Evolutionary conservation across 140 eudicot genomes (phyloP).

Genomic region (Cichorium intybus): DNA sequence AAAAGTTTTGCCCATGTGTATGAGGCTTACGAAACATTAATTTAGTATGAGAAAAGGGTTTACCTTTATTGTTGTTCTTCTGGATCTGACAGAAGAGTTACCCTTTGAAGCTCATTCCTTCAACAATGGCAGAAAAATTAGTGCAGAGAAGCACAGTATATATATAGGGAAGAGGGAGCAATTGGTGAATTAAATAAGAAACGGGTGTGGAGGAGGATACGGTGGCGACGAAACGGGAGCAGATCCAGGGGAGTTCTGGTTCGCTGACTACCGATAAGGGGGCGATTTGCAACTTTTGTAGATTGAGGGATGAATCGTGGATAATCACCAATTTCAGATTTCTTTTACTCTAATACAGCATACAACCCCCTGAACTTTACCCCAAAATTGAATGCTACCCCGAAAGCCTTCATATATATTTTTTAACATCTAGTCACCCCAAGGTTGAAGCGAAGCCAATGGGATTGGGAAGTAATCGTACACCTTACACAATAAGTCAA

Average conservation of each 20-base stretch:
- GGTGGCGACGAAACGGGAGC: constrained; percentile 39
- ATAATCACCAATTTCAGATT: not conserved
- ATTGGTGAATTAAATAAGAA: constrained; percentile 1
- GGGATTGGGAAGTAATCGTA: no score
- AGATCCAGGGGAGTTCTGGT: constrained; percentile 26
- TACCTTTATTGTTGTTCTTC: constrained; percentile 23
- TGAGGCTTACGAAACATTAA: not conserved
- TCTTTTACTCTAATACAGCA: not conserved
- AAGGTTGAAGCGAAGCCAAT: no score
- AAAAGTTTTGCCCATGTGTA: not conserved
- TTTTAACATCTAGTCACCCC: no score
- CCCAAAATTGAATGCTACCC: not conserved
- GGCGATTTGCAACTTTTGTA: not conserved
- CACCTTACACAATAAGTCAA: no score
- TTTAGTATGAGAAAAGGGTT: not conserved
- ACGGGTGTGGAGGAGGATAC: constrained; percentile 24
- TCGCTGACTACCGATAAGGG: constrained; percentile 24
- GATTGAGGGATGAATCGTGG: constrained; percentile 11
- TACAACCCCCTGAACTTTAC: not conserved
- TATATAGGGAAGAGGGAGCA: constrained; percentile 11
- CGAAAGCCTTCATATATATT: not conserved
- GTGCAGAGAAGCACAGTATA: not conserved
- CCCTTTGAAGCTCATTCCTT: constrained; percentile 24
- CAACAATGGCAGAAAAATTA: constrained; percentile 17
- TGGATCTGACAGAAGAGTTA: constrained; percentile 11